phyloP scores from a whole-genome alignment of 352 stramenopile genomes.

The Halophytophthora batemanensis region DNA sequence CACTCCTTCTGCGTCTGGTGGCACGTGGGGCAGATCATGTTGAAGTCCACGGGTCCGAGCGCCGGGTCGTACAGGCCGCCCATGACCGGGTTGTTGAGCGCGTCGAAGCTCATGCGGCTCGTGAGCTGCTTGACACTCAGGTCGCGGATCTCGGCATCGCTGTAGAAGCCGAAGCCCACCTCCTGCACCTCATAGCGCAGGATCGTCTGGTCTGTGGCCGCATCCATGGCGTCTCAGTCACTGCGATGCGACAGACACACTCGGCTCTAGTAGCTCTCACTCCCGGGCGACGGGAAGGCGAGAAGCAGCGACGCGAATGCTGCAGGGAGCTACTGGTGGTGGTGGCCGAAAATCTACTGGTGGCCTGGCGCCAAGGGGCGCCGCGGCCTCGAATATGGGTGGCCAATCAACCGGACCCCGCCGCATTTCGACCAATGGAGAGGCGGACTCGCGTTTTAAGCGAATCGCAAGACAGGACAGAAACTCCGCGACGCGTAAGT shows the following conservation, averaged over 20 bases:
- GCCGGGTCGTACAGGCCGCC: constrained; percentile 96
- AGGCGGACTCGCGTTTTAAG: neutral
- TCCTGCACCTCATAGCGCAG: constrained; percentile 89
- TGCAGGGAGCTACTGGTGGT: too few species aligned
- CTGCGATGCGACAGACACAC: too few species aligned
- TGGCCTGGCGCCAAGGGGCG: constrained; percentile 17
- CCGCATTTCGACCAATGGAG: constrained; percentile 35
- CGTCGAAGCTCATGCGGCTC: constrained; percentile 93
- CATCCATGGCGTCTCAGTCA: constrained; percentile 53
- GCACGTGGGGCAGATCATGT: constrained; percentile 95
- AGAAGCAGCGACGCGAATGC: too few species aligned
- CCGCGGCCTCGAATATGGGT: constrained; percentile 18
- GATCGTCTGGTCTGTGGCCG: constrained; percentile 88
- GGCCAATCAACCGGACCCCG: constrained; percentile 26
- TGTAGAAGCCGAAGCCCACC: constrained; percentile 96
- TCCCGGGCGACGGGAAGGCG: too few species aligned
- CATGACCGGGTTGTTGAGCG: constrained; percentile 92
- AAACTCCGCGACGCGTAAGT: constrained; percentile 6
- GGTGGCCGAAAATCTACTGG: constrained; percentile 30
- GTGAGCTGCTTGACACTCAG: constrained; percentile 97
- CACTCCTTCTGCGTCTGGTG: constrained; percentile 94
- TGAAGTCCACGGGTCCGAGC: constrained; percentile 91
- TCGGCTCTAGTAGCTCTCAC: neutral
- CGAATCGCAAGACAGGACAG: neutral
- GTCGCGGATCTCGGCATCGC: constrained; percentile 95